These are phyloP conservation scores for Vanrija sp. DNA, from an alignment of 1,284 basidiomycete genomes.

Conservation along the genomic window DNA sequence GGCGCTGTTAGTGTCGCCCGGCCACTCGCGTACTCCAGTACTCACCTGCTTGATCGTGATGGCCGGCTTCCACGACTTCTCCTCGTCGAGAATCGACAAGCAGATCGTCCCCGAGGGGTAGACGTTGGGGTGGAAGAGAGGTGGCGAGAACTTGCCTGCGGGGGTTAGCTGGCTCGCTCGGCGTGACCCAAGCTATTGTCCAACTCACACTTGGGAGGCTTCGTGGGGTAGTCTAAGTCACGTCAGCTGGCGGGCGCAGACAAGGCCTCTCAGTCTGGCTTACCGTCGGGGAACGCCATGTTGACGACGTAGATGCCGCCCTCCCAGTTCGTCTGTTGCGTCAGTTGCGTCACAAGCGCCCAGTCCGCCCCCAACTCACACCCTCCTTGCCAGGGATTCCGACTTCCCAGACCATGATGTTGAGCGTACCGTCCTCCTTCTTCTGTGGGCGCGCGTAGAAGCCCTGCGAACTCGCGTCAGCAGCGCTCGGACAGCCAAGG, in stretches of 20 bases:
- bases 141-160: slow-evolving; percentile 91
- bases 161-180: background rate
- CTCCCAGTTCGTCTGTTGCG: slow-evolving; percentile 86
- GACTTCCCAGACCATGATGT: slow-evolving; percentile 97
- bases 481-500: background rate
- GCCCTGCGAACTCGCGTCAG: slow-evolving; percentile 58
- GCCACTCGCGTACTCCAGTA: background rate
- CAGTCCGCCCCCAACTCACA: slow-evolving; percentile 54
- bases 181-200: background rate
- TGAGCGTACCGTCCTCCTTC: slow-evolving; percentile 84
- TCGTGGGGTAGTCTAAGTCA: slow-evolving; percentile 44
- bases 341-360: slow-evolving; percentile 10
- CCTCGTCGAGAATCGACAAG: slow-evolving; percentile 95
- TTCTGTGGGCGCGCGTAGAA: slow-evolving; percentile 94
- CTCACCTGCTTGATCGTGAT: slow-evolving; percentile 97
- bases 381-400: slow-evolving; percentile 82
- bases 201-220: slow-evolving; percentile 48
- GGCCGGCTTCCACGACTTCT: slow-evolving; percentile 98
- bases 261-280: slow-evolving; percentile 40
- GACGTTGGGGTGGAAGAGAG: slow-evolving; percentile 97
- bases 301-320: slow-evolving; percentile 87
- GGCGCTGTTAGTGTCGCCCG: background rate
- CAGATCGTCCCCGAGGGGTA: slow-evolving; percentile 99
- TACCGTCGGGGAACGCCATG: slow-evolving; percentile 94
- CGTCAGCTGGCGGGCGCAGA: slow-evolving; percentile 14